These are phyloP conservation scores for Phytopythium vexans DNA, from an alignment of 352 stramenopile species.

Conservation along the genomic window DNA sequence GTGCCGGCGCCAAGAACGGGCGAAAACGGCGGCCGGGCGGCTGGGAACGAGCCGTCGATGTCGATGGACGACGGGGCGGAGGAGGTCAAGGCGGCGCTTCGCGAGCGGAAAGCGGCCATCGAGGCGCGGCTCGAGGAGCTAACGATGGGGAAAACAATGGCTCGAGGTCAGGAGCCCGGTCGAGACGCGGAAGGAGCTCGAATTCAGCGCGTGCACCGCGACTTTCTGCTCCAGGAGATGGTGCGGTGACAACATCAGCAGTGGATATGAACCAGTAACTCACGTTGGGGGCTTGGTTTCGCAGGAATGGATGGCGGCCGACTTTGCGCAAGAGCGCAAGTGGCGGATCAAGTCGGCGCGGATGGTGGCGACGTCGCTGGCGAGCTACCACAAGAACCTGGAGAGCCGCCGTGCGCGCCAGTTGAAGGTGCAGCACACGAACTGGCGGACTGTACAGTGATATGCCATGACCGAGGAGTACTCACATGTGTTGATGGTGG, in stretches of 20 bases:
- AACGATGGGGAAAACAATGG: constrained; percentile 45
- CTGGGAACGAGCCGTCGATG: constrained; percentile 15
- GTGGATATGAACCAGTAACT: not conserved
- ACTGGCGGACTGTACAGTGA: not conserved
- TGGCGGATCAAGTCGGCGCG: constrained; percentile 79
- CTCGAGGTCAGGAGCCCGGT: constrained; percentile 23
- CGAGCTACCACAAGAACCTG: constrained; percentile 51
- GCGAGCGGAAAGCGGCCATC: constrained; percentile 33
- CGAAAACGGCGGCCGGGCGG: constrained; percentile 9
- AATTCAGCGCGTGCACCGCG: constrained; percentile 45
- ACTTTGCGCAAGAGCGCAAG: constrained; percentile 90
- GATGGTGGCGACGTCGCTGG: constrained; percentile 60
- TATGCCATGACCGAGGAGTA: not conserved
- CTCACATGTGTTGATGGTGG: not conserved
- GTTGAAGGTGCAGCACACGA: constrained; percentile 24
- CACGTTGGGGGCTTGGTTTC: too few species aligned
- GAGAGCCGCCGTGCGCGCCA: constrained; percentile 22
- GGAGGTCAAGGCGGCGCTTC: constrained; percentile 28
- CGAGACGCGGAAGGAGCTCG: constrained; percentile 37
- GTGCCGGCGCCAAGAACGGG: constrained; percentile 14
- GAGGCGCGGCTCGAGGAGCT: constrained; percentile 37
- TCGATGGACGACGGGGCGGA: constrained; percentile 13
- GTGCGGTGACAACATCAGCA: constrained; percentile 14
- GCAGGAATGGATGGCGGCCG: constrained; percentile 90
- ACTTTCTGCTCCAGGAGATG: constrained; percentile 85